A percentile compares a stretch with the other conserved stretches of the same genome.
phyloP scores from a whole-genome alignment of 257 asterid genomes.

The Haberlea rhodopensis region DNA sequence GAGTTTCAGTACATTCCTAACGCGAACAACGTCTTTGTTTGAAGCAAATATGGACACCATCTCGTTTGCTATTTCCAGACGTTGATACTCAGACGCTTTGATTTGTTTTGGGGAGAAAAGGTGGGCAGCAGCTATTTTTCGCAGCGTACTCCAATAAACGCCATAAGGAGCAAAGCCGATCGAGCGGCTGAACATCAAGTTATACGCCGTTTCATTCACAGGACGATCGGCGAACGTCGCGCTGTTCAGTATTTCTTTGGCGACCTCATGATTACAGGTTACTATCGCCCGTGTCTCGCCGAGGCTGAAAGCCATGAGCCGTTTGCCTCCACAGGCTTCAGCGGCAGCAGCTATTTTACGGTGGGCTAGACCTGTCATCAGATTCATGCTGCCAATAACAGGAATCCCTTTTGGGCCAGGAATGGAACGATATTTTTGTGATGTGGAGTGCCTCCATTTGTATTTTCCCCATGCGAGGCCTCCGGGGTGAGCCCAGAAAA shows the following conservation, averaged over 20 bases:
- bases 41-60: conserved; percentile 30
- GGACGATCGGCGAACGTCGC: conserved; percentile 71
- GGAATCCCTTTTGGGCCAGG: conserved; percentile 83
- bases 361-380: conserved; percentile 78
- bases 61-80: conserved; percentile 46
- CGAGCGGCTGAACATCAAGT: conserved; percentile 70
- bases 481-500: conserved; percentile 73
- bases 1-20: conserved; percentile 50
- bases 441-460: conserved; percentile 28
- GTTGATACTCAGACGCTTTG: conserved; percentile 44
- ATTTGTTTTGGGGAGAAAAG: conserved; percentile 68
- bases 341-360: conserved; percentile 64
- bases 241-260: conserved; percentile 54
- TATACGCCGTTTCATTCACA: conserved; percentile 63
- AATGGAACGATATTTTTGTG: conserved; percentile 30
- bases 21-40: conserved; percentile 25
- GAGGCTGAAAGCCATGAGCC: conserved; percentile 75
- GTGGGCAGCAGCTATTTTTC: conserved; percentile 58
- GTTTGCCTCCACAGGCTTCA: conserved; percentile 38
- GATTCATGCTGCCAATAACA: conserved; percentile 68
- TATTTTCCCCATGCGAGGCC: conserved; percentile 84
- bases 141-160: conserved; percentile 62
- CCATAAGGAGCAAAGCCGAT: conserved; percentile 89
- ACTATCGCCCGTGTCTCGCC: conserved; percentile 67
- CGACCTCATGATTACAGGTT: conserved; percentile 62